Evolutionary conservation across 2,329 filamentous ascomycete species (phyloP).

Genomic region (Cyphellophora europaea): DNA sequence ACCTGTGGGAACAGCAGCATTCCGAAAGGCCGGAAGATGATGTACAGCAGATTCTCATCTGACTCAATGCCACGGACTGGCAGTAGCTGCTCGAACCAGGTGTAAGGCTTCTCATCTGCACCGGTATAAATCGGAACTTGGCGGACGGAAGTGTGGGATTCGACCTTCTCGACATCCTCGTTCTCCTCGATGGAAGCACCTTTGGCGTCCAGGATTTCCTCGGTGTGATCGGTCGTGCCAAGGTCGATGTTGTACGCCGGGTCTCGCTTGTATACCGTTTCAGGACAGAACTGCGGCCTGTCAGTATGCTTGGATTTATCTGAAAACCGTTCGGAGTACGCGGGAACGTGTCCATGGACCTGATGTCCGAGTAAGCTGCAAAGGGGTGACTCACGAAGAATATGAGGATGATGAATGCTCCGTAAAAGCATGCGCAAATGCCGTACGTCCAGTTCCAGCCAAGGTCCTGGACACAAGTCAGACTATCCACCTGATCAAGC

Average conservation of each 20-base stretch:
- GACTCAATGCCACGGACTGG: slow-evolving; percentile 11
- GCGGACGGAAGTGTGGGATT: slow-evolving; percentile 6
- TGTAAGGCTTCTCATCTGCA: slow-evolving; percentile 10
- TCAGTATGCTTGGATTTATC: too few relatives aligned
- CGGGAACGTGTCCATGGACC: too few relatives aligned
- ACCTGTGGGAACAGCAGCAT: slow-evolving; percentile 24
- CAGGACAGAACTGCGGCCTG: slow-evolving; percentile 12
- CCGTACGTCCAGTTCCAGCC: slow-evolving; percentile 14
- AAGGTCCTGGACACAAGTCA: slow-evolving; percentile 12
- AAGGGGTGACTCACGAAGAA: too few relatives aligned
- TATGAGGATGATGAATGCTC: slow-evolving; percentile 7
- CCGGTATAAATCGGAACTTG: slow-evolving; percentile 9
- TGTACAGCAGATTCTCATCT: slow-evolving; percentile 14
- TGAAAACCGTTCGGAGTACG: too few relatives aligned
- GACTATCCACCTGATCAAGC: neutral
- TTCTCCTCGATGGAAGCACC: slow-evolving; percentile 5
- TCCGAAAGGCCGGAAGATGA: slow-evolving; percentile 22
- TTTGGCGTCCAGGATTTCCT: slow-evolving; percentile 6
- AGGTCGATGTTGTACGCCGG: slow-evolving; percentile 15
- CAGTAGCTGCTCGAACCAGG: slow-evolving; percentile 10
- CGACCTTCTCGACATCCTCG: slow-evolving; percentile 8
- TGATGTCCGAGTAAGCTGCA: too few relatives aligned
- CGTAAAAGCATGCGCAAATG: slow-evolving; percentile 9
- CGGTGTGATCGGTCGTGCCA: slow-evolving; percentile 14
- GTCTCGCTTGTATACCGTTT: slow-evolving; percentile 14